Conservation (phyloP, 2,329 filamentous ascomycete genomes). For the Paecilomyces variotii region DNA sequence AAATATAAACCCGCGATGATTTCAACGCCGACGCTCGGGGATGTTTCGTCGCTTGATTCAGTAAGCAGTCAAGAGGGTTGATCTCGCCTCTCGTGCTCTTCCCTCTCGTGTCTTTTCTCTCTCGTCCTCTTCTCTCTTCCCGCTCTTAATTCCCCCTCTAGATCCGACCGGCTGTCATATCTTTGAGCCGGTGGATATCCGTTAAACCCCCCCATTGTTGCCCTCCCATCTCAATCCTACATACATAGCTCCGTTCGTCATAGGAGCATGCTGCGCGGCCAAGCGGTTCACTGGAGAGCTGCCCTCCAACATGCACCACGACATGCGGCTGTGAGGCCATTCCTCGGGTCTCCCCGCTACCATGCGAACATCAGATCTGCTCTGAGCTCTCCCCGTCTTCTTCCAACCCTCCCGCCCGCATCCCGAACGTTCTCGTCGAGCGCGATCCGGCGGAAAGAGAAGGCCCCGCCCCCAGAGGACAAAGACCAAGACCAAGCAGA, state of each 20-base stretch:
- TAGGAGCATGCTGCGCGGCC: slow-evolving; percentile 55
- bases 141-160: background rate
- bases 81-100: slow-evolving; percentile 7
- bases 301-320: slow-evolving; percentile 47
- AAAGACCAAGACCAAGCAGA: slow-evolving; percentile 22
- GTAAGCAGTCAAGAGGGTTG: slow-evolving; percentile 14
- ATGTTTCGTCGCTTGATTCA: slow-evolving; percentile 17
- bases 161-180: background rate
- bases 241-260: slow-evolving; percentile 8
- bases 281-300: slow-evolving; percentile 58
- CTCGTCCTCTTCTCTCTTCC: background rate
- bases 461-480: slow-evolving; percentile 39
- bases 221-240: slow-evolving; percentile 6
- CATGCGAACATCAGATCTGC: slow-evolving; percentile 21
- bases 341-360: slow-evolving; percentile 23
- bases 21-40: slow-evolving; percentile 2
- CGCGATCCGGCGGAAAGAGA: slow-evolving; percentile 48
- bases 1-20: slow-evolving; percentile 21
- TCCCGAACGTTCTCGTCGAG: slow-evolving; percentile 38
- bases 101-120: slow-evolving; percentile 6
- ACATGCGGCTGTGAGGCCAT: slow-evolving; percentile 26
- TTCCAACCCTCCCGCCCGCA: slow-evolving; percentile 17
- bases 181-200: slow-evolving; percentile 6
- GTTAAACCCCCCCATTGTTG: slow-evolving; percentile 3
- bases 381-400: slow-evolving; percentile 15